Percentiles rank a stretch among this genome's conserved stretches.
These are phyloP conservation scores for Phytophthora rubi DNA, from an alignment of 352 stramenopile genomes.

Conservation along the genomic window DNA sequence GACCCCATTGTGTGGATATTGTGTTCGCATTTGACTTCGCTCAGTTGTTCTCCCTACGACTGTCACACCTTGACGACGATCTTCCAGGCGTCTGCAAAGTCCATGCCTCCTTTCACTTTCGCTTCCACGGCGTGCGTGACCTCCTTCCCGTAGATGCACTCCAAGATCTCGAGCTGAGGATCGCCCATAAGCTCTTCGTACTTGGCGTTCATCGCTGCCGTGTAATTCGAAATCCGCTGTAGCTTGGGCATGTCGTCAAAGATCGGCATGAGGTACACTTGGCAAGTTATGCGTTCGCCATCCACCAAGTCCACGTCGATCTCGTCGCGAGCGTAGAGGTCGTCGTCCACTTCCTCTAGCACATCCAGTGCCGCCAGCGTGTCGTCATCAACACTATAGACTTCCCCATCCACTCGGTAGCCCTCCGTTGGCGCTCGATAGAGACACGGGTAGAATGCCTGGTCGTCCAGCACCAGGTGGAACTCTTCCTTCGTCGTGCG, in stretches of 20 bases:
- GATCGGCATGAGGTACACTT: slow-evolving; percentile 52
- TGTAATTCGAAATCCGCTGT: slow-evolving; percentile 47
- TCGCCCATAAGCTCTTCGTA: slow-evolving; percentile 46
- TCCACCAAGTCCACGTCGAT: slow-evolving; percentile 52
- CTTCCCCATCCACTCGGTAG: slow-evolving; percentile 62
- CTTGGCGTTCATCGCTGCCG: slow-evolving; percentile 36
- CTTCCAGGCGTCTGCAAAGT: slow-evolving; percentile 51
- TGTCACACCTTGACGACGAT: slow-evolving; percentile 21
- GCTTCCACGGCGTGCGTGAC: slow-evolving; percentile 36
- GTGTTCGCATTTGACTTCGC: no score
- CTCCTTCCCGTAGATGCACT: slow-evolving; percentile 58
- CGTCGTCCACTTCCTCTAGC: slow-evolving; percentile 57
- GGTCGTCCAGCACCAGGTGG: slow-evolving; percentile 66
- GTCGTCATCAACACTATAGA: slow-evolving; percentile 68
- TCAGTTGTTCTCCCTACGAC: neutral
- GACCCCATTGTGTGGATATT: neutral
- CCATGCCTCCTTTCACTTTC: slow-evolving; percentile 38
- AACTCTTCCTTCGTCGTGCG: slow-evolving; percentile 48
- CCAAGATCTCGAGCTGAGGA: slow-evolving; percentile 53
- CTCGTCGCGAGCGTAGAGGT: slow-evolving; percentile 55
- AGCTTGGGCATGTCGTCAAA: slow-evolving; percentile 46
- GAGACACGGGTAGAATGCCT: slow-evolving; percentile 71
- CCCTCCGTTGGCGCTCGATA: slow-evolving; percentile 50
- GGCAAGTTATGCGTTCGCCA: slow-evolving; percentile 33
- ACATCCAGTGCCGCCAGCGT: slow-evolving; percentile 62